Conservation (phyloP, 2,329 filamentous ascomycete genomes). For the Beauveria caledonica region DNA sequence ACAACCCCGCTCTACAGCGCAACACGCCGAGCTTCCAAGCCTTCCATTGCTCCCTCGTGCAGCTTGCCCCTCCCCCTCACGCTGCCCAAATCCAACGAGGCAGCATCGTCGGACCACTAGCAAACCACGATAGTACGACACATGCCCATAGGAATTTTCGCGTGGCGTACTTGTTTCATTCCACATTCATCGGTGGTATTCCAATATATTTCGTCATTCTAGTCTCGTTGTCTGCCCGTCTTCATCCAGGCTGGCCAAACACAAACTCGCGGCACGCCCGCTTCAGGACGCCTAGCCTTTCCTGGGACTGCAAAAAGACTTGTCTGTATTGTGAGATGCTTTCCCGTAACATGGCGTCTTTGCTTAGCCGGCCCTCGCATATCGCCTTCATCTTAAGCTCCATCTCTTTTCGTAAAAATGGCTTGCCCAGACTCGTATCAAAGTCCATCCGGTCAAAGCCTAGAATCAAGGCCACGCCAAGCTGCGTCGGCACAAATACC, state of each 20-base stretch:
- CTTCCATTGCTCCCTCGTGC: not conserved
- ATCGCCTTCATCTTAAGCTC: constrained; percentile 95
- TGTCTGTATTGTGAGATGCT: constrained; percentile 80
- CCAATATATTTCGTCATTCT: not conserved
- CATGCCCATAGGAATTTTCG: not conserved
- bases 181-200: not conserved
- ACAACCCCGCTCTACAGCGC: not conserved
- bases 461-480: constrained; percentile 85
- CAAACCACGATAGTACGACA: not conserved
- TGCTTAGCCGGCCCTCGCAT: constrained; percentile 75
- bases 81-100: not conserved
- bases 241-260: constrained; percentile 17
- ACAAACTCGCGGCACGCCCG: constrained; percentile 33
- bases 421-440: constrained; percentile 88
- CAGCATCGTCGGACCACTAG: not conserved
- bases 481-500: constrained; percentile 86
- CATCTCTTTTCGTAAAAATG: constrained; percentile 96
- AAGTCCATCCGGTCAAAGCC: constrained; percentile 93
- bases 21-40: not conserved
- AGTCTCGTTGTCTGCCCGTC: not conserved
- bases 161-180: not conserved
- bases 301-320: constrained; percentile 75
- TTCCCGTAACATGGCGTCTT: constrained; percentile 67
- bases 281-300: constrained; percentile 57
- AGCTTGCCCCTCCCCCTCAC: not conserved